Base-by-base conservation (phyloP, 1,284 basidiomycete species). In the Puccinia polysora region DNA sequence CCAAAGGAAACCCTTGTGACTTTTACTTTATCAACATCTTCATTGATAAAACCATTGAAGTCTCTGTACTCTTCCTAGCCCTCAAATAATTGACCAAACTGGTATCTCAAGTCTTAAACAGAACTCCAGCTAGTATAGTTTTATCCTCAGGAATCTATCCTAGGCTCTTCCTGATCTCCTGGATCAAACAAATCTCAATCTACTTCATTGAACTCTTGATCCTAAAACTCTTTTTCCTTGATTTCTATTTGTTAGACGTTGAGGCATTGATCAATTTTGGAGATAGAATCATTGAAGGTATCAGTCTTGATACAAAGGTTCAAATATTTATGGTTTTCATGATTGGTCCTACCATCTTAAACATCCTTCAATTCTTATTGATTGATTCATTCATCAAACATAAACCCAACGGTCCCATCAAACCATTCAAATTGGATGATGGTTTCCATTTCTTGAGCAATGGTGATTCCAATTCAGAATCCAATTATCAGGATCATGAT, bases 21-120 rank as follows among this genome's bases (percentile, higher is more conserved):
- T 75, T 80, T 74, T 97, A 97, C 81, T 96, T 97, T 79, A 85
- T 97, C 73, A 95, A 97, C 78, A 89, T 98, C 68, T 83, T 95
- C 36, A 83, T 97, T 74, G 95, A 98, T 81, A 96, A 93, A n/a
- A 97, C 94, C 0, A 81, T 94, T 68, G 93, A 93, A 75, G 89
- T 97, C 68, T 87, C 84, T 32, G 83, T 95, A 73, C 86, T 98
- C 73, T 97, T 91, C 80, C 78, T 88, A 70, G 83, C 87, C 50
- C 84, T 96, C 20, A 87, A 87, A 74, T 79, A 84, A 32, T 81
- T 87, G 65, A 91, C 88, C 0, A 84, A 84, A 77, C 68, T 91
- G 56, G 84, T 93, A 70, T 85, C 86, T 34, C 84, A 86, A 75
- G 85, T 83, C 74, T 79, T 89, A 10, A 82, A 50, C 91, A 91